Conservation (phyloP, 306 rosid species). For the Potentilla sterilis region DNA sequence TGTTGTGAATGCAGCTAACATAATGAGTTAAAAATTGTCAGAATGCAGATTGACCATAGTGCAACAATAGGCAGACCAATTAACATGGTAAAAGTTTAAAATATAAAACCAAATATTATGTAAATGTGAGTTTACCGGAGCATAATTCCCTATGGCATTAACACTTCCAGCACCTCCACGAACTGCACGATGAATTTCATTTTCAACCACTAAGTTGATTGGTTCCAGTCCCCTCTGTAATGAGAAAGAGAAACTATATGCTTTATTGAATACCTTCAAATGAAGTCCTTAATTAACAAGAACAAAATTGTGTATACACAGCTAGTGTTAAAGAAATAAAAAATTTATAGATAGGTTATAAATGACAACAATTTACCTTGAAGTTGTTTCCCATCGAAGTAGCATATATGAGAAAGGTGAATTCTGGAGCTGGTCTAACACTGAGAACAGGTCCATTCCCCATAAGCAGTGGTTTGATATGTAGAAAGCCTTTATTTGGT, state of each 20-base stretch:
- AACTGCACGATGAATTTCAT: slow-evolving; percentile 13
- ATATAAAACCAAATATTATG: neutral
- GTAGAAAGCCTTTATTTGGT: slow-evolving; percentile 15
- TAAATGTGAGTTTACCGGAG: neutral
- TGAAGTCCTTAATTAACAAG: neutral
- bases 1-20: neutral
- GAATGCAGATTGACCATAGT: slow-evolving; percentile 1
- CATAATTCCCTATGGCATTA: slow-evolving; percentile 21
- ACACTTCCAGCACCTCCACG: slow-evolving; percentile 18
- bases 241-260: neutral
- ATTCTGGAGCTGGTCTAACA: slow-evolving; percentile 10
- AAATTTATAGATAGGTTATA: neutral
- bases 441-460: slow-evolving; percentile 24
- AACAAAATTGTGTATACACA: neutral
- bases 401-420: slow-evolving; percentile 15
- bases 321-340: neutral
- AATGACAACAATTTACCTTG: neutral
- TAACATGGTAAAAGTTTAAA: neutral
- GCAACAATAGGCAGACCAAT: neutral
- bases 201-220: neutral
- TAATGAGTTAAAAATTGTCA: neutral
- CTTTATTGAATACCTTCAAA: neutral
- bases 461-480: slow-evolving; percentile 12
- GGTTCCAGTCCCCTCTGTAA: slow-evolving; percentile 15
- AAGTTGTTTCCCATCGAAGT: slow-evolving; percentile 3